phyloP scores from a whole-genome alignment of 225 moss, liverwort and hornwort species.

The Sphagnum contortum region DNA sequence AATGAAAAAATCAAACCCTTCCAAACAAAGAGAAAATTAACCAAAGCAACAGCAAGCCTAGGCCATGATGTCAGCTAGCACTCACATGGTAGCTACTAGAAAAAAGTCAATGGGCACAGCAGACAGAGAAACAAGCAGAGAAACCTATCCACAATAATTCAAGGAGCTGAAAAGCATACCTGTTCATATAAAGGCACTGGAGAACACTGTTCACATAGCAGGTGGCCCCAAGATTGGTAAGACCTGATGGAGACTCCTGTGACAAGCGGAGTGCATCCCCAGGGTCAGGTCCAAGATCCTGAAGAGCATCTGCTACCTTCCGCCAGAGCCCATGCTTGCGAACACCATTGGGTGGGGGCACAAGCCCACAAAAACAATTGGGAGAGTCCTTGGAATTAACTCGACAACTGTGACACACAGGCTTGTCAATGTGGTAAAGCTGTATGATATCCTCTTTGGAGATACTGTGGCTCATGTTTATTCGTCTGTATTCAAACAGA shows the following conservation, averaged over 20 bases:
- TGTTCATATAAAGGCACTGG: conserved; percentile 90
- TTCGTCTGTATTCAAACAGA: conserved; percentile 38
- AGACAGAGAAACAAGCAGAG: no score
- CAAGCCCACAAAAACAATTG: conserved; percentile 87
- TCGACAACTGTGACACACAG: conserved; percentile 81
- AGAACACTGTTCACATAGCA: conserved; percentile 98
- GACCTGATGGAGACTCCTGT: conserved; percentile 70
- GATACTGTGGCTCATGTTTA: conserved; percentile 62
- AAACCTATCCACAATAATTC: no score
- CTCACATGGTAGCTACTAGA: no score
- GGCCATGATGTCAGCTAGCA: no score
- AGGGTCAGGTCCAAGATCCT: conserved; percentile 91
- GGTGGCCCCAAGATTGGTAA: conserved; percentile 94
- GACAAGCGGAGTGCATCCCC: conserved; percentile 68
- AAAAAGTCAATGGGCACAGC: no score
- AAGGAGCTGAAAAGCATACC: conserved; percentile 11
- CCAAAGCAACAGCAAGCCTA: no score
- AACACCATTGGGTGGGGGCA: conserved; percentile 73
- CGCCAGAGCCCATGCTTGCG: conserved; percentile 98
- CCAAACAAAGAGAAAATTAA: no score
- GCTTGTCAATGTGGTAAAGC: conserved; percentile 80
- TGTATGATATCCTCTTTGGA: conserved; percentile 63
- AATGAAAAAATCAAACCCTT: no score
- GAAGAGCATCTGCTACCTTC: conserved; percentile 73
- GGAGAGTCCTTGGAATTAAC: conserved; percentile 89